phyloP scores from a whole-genome alignment of 208 protist species.

The Crithidia brevicula region DNA sequence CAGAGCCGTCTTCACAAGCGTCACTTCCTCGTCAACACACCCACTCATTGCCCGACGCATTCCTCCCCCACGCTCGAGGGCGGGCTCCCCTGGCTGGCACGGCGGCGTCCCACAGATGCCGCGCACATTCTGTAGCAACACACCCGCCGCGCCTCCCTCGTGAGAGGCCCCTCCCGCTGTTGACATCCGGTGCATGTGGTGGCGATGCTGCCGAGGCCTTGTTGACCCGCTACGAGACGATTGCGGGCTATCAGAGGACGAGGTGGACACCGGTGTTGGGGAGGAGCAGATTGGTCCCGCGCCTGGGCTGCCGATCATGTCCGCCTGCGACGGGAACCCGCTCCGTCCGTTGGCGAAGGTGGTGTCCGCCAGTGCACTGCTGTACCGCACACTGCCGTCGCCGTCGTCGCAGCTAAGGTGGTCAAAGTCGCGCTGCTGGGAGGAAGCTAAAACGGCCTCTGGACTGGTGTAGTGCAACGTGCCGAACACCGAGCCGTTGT shows the following conservation, averaged over 20 bases:
- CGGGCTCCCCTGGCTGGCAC: not conserved
- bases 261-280: constrained; percentile 7
- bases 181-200: not conserved
- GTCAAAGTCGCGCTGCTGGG: constrained; percentile 18
- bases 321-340: constrained; percentile 8
- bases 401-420: constrained; percentile 6
- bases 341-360: not conserved
- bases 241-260: constrained; percentile 6
- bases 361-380: constrained; percentile 5
- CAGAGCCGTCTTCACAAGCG: constrained; percentile 4
- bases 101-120: constrained; percentile 1
- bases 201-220: not conserved
- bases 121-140: not conserved
- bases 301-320: not conserved
- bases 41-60: constrained; percentile 1
- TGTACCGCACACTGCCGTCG: constrained; percentile 7
- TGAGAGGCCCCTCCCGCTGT: not conserved
- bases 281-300: constrained; percentile 6
- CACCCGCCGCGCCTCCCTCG: not conserved
- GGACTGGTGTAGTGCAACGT: constrained; percentile 90
- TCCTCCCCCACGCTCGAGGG: not conserved
- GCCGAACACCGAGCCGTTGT: constrained; percentile 50
- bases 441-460: constrained; percentile 64
- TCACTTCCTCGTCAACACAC: constrained; percentile 1
- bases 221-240: constrained; percentile 23